A percentile compares a stretch with the other conserved stretches of the same genome.
These are phyloP conservation scores for Phytophthora vignae DNA, from an alignment of 352 stramenopile species.

Conservation along the genomic window DNA sequence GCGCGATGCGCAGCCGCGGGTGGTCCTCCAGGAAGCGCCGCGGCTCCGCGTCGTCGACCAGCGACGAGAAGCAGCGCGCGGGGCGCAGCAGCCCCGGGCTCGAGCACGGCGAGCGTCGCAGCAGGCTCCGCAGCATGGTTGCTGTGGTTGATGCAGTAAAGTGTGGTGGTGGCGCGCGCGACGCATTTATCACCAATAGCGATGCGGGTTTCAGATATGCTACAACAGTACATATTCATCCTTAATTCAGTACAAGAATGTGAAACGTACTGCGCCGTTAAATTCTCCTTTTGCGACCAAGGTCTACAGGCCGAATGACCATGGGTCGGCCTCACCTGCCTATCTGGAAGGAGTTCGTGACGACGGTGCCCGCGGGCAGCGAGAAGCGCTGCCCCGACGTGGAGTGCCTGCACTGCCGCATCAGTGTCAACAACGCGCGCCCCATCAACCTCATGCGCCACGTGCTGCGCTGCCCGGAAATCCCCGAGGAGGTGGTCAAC, in stretches of 20 bases:
- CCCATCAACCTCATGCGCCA: constrained; percentile 23
- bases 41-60: constrained; percentile 1
- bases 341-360: constrained; percentile 47
- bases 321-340: constrained; percentile 35
- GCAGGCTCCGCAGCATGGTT: constrained; percentile 51
- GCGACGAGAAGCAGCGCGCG: constrained; percentile 25
- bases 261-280: too few species aligned
- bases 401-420: constrained; percentile 26
- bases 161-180: not conserved
- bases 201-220: too few species aligned
- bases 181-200: not conserved
- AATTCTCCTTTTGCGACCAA: too few species aligned
- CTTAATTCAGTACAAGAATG: too few species aligned
- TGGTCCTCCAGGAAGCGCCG: constrained; percentile 40
- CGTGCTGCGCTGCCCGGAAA: constrained; percentile 14
- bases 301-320: too few species aligned
- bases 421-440: constrained; percentile 29
- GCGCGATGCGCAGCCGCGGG: constrained; percentile 74
- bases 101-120: constrained; percentile 25
- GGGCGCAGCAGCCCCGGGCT: constrained; percentile 25
- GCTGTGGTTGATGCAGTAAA: not conserved
- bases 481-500: constrained; percentile 19
- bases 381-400: constrained; percentile 38
- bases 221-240: too few species aligned
- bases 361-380: constrained; percentile 26